Evolutionary conservation across 208 protist genomes (phyloP).

Genomic region (Balamuthia mandrillaris): DNA sequence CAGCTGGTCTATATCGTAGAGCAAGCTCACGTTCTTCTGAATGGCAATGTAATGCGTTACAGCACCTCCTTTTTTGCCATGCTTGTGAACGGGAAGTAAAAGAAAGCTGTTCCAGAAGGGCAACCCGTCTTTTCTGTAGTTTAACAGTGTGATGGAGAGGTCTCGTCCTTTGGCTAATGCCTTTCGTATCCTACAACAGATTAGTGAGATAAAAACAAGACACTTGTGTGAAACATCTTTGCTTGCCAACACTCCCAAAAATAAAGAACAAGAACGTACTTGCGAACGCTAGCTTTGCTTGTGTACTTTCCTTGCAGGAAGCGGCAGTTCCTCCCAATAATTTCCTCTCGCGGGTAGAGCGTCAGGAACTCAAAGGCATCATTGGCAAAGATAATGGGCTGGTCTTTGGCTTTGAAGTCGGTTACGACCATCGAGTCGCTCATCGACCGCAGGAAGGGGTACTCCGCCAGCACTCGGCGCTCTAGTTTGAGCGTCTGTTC

Average conservation of each 20-base stretch:
- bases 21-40: slow-evolving; percentile 32
- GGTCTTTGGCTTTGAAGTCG: neutral
- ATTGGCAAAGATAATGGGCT: slow-evolving; percentile 24
- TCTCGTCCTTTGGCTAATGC: neutral
- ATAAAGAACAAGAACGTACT: too few species aligned
- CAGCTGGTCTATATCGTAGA: too few species aligned
- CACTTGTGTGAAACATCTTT: too few species aligned
- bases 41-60: slow-evolving; percentile 45
- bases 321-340: slow-evolving; percentile 8
- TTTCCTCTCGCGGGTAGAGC: slow-evolving; percentile 18
- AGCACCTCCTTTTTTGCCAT: neutral
- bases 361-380: slow-evolving; percentile 27
- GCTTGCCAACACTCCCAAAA: too few species aligned
- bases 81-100: slow-evolving; percentile 39
- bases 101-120: slow-evolving; percentile 49
- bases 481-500: too few species aligned
- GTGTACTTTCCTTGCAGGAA: slow-evolving; percentile 1
- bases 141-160: slow-evolving; percentile 32
- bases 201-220: too few species aligned
- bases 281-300: too few species aligned
- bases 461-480: neutral
- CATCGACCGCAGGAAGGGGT: neutral
- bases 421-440: neutral
- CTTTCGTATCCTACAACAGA: neutral
- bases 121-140: slow-evolving; percentile 38